Conservation (phyloP, 2,329 filamentous ascomycete genomes). For the Trichoderma aggressivum region DNA sequence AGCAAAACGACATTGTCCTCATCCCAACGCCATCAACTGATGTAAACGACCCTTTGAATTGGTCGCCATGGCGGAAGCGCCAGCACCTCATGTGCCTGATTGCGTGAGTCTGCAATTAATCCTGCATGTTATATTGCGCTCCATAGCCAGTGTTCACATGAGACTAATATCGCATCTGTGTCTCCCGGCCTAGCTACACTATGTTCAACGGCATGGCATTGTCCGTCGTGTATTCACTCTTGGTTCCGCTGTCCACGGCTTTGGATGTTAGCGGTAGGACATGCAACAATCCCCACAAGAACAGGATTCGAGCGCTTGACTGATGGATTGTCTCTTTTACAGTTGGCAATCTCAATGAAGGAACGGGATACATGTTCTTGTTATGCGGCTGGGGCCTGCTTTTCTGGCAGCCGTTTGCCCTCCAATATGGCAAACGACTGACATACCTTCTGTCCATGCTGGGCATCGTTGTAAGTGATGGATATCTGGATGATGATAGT, state of each 20-base stretch:
- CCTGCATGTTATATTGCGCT: not conserved
- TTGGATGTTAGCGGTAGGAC: constrained; percentile 28
- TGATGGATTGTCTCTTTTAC: not conserved
- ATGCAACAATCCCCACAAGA: not conserved
- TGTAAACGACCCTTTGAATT: constrained; percentile 53
- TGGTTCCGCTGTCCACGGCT: constrained; percentile 35
- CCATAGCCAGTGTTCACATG: not conserved
- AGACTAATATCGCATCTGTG: not conserved
- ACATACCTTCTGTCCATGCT: constrained; percentile 39
- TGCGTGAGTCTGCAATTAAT: constrained; percentile 27
- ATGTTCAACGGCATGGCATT: constrained; percentile 40
- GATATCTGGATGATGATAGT: not conserved
- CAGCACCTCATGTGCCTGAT: constrained; percentile 29
- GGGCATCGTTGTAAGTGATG: constrained; percentile 24
- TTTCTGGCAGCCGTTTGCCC: constrained; percentile 47
- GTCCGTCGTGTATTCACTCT: constrained; percentile 38
- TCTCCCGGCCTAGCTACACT: constrained; percentile 30
- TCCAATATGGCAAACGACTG: constrained; percentile 43
- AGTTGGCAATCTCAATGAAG: constrained; percentile 37
- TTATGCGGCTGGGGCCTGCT: constrained; percentile 44
- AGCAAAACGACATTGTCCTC: constrained; percentile 44
- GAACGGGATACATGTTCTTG: constrained; percentile 42
- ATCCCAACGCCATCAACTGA: constrained; percentile 49
- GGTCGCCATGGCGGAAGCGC: constrained; percentile 34
- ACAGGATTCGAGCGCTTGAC: not conserved